Percentiles rank a stretch among this genome's conserved stretches.
Conservation (phyloP, 2,329 filamentous ascomycete genomes). For the Verticillium dahliae region DNA sequence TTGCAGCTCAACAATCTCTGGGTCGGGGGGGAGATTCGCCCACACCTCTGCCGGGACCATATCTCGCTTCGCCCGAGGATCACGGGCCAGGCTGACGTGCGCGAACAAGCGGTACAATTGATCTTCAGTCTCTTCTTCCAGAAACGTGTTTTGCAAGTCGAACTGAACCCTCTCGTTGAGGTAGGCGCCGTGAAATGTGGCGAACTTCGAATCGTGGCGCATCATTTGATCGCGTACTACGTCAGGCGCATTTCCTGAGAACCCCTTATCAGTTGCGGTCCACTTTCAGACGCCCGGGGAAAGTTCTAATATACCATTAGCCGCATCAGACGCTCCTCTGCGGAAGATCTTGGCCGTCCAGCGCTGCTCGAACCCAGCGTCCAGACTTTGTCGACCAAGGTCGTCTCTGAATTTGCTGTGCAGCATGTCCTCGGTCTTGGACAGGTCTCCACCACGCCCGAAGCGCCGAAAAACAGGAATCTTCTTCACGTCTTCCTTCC, state of each 20-base stretch:
- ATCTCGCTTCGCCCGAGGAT: constrained; percentile 18
- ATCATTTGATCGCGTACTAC: constrained; percentile 21
- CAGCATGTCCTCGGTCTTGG: constrained; percentile 12
- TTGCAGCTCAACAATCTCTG: constrained; percentile 17
- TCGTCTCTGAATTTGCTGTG: constrained; percentile 19
- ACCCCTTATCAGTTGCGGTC: neutral
- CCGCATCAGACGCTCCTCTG: constrained; percentile 15
- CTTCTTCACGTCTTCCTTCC: constrained; percentile 20
- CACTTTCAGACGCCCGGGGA: neutral
- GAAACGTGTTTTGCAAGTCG: constrained; percentile 20
- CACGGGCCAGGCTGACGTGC: constrained; percentile 18
- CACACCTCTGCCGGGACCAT: constrained; percentile 22
- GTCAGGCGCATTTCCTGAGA: constrained; percentile 16
- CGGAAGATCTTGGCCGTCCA: constrained; percentile 9
- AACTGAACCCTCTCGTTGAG: constrained; percentile 21
- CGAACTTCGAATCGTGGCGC: constrained; percentile 18
- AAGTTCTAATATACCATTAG: constrained; percentile 13
- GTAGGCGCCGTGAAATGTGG: constrained; percentile 19
- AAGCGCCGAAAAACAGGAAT: constrained; percentile 16
- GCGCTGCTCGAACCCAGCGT: constrained; percentile 12
- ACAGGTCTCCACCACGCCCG: constrained; percentile 6
- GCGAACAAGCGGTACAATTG: constrained; percentile 14
- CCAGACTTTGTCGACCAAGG: constrained; percentile 17
- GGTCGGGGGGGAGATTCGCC: constrained; percentile 16
- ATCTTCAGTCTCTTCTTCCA: constrained; percentile 16